phyloP scores from a whole-genome alignment of 2,329 filamentous ascomycete species.

The Aurifilum marmelostoma region DNA sequence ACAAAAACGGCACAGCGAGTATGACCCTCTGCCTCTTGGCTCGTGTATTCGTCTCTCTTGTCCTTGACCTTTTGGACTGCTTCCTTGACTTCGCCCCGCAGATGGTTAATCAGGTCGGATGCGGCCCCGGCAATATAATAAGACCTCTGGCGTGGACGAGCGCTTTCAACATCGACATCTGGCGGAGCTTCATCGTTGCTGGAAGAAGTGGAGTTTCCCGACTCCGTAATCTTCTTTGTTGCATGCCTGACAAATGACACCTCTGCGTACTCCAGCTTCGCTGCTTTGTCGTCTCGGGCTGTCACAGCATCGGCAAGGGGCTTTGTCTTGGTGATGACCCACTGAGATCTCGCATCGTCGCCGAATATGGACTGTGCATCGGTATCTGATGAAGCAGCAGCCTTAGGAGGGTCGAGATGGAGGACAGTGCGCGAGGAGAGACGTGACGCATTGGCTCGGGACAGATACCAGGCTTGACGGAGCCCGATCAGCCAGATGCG shows the following conservation, averaged over 20 bases:
- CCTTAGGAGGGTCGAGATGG: constrained; percentile 82
- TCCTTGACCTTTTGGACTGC: constrained; percentile 33
- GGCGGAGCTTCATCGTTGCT: constrained; percentile 6
- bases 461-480: constrained; percentile 90
- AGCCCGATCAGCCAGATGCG: constrained; percentile 92
- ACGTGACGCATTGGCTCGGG: constrained; percentile 78
- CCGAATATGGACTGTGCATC: constrained; percentile 80
- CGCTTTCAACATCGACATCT: constrained; percentile 19
- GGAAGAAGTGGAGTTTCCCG: background rate
- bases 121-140: constrained; percentile 21
- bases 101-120: constrained; percentile 25
- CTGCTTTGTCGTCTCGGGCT: constrained; percentile 64
- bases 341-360: constrained; percentile 76
- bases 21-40: constrained; percentile 14
- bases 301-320: constrained; percentile 77
- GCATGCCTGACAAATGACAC: constrained; percentile 60
- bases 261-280: constrained; percentile 31
- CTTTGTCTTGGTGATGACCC: constrained; percentile 76
- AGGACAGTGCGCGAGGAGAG: constrained; percentile 90
- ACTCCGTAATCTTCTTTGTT: constrained; percentile 63
- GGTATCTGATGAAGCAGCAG: constrained; percentile 72
- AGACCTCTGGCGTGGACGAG: constrained; percentile 25
- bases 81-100: constrained; percentile 21
- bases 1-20: constrained; percentile 73
- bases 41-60: constrained; percentile 51